These are phyloP conservation scores for Boletus subparvulus DNA, from an alignment of 768 basidiomycete species.

Conservation along the genomic window DNA sequence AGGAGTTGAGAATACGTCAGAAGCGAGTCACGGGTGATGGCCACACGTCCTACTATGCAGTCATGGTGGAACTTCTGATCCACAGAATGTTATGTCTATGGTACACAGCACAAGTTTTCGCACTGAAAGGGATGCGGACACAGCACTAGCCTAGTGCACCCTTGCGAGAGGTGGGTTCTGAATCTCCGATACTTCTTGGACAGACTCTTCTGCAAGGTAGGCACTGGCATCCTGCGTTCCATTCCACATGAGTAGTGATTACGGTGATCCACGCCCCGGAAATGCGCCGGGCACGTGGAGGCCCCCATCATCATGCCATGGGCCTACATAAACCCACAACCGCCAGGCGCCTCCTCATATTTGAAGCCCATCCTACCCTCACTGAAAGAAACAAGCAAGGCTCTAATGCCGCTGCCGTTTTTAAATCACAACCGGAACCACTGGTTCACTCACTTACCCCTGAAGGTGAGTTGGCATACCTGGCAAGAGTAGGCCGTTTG, in stretches of 20 bases:
- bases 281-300: conserved; percentile 29
- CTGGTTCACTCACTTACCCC: conserved; percentile 50
- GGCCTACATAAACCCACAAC: conserved; percentile 27
- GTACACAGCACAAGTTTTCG: background rate
- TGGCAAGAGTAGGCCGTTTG: background rate
- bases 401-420: conserved; percentile 27
- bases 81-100: background rate
- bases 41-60: background rate
- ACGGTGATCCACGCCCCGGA: conserved; percentile 18
- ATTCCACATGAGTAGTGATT: conserved; percentile 21
- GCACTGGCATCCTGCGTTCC: conserved; percentile 7
- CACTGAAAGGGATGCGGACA: conserved; percentile 11
- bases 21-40: background rate
- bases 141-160: background rate
- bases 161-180: background rate
- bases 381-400: background rate
- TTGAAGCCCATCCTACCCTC: conserved; percentile 14
- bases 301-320: conserved; percentile 12
- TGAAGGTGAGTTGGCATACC: conserved; percentile 45
- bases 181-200: conserved; percentile 1
- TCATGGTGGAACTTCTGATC: conserved; percentile 7
- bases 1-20: conserved; percentile 16
- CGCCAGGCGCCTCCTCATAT: conserved; percentile 10
- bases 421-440: conserved; percentile 23
- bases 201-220: background rate